These are phyloP conservation scores for Nasturtium officinale DNA, from an alignment of 345 rosid genomes.

Conservation along the genomic window DNA sequence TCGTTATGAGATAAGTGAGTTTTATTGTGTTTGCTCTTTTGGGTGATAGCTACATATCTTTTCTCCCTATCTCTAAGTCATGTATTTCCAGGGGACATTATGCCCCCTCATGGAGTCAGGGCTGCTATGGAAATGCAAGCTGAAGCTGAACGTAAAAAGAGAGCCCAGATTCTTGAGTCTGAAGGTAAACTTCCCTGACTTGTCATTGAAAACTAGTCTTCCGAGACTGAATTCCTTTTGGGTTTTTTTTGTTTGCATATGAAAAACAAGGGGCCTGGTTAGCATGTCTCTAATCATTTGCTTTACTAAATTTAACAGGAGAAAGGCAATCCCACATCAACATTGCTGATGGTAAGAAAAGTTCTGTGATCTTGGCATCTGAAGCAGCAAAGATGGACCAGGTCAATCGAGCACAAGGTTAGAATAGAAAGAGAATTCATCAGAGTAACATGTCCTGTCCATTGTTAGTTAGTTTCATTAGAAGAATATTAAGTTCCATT, in stretches of 20 bases:
- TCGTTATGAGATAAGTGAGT: conserved; percentile 94
- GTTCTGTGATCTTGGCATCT: conserved; percentile 67
- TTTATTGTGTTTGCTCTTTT: conserved; percentile 12
- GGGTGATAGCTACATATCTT: neutral
- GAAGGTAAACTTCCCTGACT: conserved; percentile 49
- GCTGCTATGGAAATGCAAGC: conserved; percentile 99
- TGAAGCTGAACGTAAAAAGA: conserved; percentile 96
- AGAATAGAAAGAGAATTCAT: conserved; percentile 5
- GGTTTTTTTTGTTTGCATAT: neutral
- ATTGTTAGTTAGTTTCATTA: conserved; percentile 8
- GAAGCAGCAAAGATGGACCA: conserved; percentile 85
- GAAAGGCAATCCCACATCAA: conserved; percentile 59
- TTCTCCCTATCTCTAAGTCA: conserved; percentile 23
- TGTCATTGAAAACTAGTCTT: conserved; percentile 22
- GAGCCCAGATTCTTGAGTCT: conserved; percentile 94
- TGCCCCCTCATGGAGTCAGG: conserved; percentile 94
- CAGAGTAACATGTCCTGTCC: conserved; percentile 12
- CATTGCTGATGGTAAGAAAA: conserved; percentile 88
- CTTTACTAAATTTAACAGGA: conserved; percentile 33
- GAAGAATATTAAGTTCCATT: neutral
- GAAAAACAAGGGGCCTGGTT: conserved; percentile 2
- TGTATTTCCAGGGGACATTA: conserved; percentile 79
- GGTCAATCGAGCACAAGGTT: conserved; percentile 71
- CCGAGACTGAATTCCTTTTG: neutral
- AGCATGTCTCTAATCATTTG: conserved; percentile 1